phyloP scores from a whole-genome alignment of 176 grass and related monocot genomes.

The Cymbopogon citratus region DNA sequence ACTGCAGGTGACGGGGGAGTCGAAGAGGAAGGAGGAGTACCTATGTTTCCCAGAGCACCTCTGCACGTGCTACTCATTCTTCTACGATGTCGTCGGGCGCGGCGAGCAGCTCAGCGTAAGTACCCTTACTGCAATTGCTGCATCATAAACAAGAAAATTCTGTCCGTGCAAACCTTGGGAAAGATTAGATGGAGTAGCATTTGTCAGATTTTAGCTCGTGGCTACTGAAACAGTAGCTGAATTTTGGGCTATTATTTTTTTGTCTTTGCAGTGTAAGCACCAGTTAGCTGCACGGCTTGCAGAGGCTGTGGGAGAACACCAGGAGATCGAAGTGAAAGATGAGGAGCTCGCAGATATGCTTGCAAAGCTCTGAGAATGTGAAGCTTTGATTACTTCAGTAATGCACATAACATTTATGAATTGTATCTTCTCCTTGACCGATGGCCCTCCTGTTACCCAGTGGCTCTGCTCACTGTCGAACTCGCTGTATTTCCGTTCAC shows the following conservation, averaged over 20 bases:
- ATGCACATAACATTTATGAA: neutral
- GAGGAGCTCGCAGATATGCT: slow-evolving; percentile 81
- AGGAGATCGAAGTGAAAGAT: slow-evolving; percentile 64
- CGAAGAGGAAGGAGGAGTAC: slow-evolving; percentile 92
- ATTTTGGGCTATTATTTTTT: neutral
- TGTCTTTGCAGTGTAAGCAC: slow-evolving; percentile 65
- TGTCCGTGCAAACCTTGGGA: neutral
- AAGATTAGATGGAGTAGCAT: neutral
- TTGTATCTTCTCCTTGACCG: neutral
- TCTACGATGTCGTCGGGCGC: slow-evolving; percentile 83
- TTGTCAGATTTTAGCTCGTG: neutral
- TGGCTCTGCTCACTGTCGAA: too few species aligned
- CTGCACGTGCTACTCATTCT: slow-evolving; percentile 95
- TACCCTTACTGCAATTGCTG: neutral
- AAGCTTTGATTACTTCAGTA: slow-evolving; percentile 7
- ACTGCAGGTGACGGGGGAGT: slow-evolving; percentile 80
- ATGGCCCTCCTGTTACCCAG: too few species aligned
- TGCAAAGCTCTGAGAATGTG: slow-evolving; percentile 57
- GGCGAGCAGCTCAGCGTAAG: slow-evolving; percentile 77
- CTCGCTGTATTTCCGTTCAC: too few species aligned
- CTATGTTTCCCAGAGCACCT: slow-evolving; percentile 88
- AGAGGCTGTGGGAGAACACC: slow-evolving; percentile 59
- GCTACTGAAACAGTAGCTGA: neutral
- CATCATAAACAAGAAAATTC: neutral
- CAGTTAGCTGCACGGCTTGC: slow-evolving; percentile 90